A percentile compares a stretch with the other conserved stretches of the same genome.
These are phyloP conservation scores for Colletotrichum viniferum DNA, from an alignment of 2,329 filamentous ascomycete species.

Conservation along the genomic window DNA sequence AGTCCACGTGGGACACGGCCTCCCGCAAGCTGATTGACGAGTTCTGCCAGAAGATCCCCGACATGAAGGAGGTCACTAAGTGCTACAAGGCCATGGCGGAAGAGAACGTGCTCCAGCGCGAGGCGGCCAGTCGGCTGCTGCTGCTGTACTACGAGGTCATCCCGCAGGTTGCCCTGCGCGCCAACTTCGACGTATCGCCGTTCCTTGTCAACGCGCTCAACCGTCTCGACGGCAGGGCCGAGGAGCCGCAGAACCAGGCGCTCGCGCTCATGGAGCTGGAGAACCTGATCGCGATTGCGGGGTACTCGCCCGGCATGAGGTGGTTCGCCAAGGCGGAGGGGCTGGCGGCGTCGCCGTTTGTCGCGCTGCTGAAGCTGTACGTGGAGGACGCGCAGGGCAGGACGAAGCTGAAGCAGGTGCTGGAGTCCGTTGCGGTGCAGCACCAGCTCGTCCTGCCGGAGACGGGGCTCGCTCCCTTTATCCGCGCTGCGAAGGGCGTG, in stretches of 20 bases:
- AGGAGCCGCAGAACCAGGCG: conserved; percentile 52
- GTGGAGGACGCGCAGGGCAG: conserved; percentile 10
- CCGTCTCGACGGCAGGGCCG: conserved; percentile 59
- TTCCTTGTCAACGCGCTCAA: conserved; percentile 73
- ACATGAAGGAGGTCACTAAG: conserved; percentile 79
- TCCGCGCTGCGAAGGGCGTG: conserved; percentile 40
- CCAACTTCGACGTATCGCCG: conserved; percentile 87
- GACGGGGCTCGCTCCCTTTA: conserved; percentile 52
- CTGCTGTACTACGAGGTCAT: conserved; percentile 84
- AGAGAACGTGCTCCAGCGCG: conserved; percentile 75
- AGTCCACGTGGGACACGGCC: conserved; percentile 71
- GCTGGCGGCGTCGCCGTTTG: conserved; percentile 71
- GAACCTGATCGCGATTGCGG: conserved; percentile 80
- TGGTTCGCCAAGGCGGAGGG: conserved; percentile 83
- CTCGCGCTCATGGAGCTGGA: conserved; percentile 77
- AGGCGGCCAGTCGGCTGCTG: conserved; percentile 79
- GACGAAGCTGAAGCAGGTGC: conserved; percentile 40
- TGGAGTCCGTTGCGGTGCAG: conserved; percentile 67
- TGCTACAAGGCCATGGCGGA: conserved; percentile 73
- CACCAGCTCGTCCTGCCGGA: conserved; percentile 66
- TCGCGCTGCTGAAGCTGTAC: conserved; percentile 65
- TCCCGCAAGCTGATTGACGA: conserved; percentile 70
- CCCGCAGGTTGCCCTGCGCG: conserved; percentile 78
- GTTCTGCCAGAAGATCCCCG: conserved; percentile 79
- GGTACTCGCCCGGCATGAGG: conserved; percentile 80